phyloP scores from a whole-genome alignment of 2,329 filamentous ascomycete genomes.

The Plenodomus tracheiphilus region DNA sequence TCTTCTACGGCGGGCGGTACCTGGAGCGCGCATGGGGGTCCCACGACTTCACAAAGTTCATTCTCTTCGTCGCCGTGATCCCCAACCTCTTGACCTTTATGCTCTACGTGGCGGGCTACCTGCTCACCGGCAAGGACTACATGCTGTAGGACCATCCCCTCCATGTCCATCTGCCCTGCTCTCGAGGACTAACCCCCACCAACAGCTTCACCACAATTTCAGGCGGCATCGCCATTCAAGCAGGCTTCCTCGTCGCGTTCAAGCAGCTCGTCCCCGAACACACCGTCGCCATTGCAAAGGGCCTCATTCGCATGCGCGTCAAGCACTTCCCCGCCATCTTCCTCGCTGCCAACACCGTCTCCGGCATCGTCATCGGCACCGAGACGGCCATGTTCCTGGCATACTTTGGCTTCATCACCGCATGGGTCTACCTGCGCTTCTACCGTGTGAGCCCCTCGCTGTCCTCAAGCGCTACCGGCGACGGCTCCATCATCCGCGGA shows the following conservation, averaged over 20 bases:
- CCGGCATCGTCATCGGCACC: constrained; percentile 66
- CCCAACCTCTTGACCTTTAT: constrained; percentile 78
- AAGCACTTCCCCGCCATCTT: constrained; percentile 78
- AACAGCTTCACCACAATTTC: constrained; percentile 74
- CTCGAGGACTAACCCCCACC: constrained; percentile 7
- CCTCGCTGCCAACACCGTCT: constrained; percentile 70
- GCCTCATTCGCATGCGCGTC: constrained; percentile 85
- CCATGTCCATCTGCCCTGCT: background rate
- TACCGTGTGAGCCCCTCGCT: constrained; percentile 73
- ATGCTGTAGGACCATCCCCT: constrained; percentile 65
- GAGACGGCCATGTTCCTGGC: constrained; percentile 79
- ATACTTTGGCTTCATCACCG: constrained; percentile 78
- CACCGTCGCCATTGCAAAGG: constrained; percentile 90
- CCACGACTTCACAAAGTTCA: constrained; percentile 86
- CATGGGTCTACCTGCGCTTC: constrained; percentile 96
- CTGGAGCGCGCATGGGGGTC: constrained; percentile 96
- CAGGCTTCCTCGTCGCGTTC: constrained; percentile 92
- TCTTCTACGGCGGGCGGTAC: constrained; percentile 93
- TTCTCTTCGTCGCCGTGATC: constrained; percentile 74
- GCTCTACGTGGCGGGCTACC: constrained; percentile 73
- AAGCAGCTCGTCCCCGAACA: constrained; percentile 97
- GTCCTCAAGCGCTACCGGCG: constrained; percentile 57
- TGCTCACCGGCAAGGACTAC: constrained; percentile 66
- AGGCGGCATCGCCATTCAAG: constrained; percentile 86
- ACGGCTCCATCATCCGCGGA: constrained; percentile 67